phyloP scores from a whole-genome alignment of 768 basidiomycete genomes.

The Mycena galericulata region DNA sequence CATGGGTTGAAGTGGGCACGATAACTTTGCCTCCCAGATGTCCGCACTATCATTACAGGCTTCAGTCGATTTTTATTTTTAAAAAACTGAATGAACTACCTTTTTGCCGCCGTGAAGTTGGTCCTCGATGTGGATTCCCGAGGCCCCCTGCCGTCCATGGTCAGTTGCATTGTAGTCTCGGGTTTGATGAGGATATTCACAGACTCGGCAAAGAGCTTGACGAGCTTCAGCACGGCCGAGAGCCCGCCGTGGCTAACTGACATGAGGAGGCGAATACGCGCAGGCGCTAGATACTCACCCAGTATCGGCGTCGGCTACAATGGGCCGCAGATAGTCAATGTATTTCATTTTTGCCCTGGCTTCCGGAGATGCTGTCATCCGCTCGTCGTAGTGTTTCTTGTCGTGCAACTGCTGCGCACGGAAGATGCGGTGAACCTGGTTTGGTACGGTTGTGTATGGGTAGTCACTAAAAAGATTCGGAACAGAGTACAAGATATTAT shows the following conservation, averaged over 20 bases:
- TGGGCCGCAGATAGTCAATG: constrained; percentile 90
- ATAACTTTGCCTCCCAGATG: constrained; percentile 94
- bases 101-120: constrained; percentile 96
- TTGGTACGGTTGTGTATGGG: constrained; percentile 96
- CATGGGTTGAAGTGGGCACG: constrained; percentile 89
- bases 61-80: background rate
- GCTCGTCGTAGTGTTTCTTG: constrained; percentile 92
- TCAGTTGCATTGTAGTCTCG: background rate
- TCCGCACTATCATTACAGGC: constrained; percentile 65
- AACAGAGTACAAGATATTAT: background rate
- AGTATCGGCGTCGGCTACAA: constrained; percentile 95
- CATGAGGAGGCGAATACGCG: constrained; percentile 24
- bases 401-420: constrained; percentile 94
- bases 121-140: constrained; percentile 94
- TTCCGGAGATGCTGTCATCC: constrained; percentile 72
- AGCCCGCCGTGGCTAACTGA: constrained; percentile 83
- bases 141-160: constrained; percentile 68
- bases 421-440: constrained; percentile 92
- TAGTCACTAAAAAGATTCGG: constrained; percentile 72
- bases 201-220: constrained; percentile 94
- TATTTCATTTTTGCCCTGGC: constrained; percentile 79
- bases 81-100: constrained; percentile 46
- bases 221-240: constrained; percentile 95
- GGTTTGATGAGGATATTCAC: constrained; percentile 49
- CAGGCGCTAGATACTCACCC: constrained; percentile 56